Conservation (phyloP, 2,329 filamentous ascomycete species). For the Paramyrothecium sp. region DNA sequence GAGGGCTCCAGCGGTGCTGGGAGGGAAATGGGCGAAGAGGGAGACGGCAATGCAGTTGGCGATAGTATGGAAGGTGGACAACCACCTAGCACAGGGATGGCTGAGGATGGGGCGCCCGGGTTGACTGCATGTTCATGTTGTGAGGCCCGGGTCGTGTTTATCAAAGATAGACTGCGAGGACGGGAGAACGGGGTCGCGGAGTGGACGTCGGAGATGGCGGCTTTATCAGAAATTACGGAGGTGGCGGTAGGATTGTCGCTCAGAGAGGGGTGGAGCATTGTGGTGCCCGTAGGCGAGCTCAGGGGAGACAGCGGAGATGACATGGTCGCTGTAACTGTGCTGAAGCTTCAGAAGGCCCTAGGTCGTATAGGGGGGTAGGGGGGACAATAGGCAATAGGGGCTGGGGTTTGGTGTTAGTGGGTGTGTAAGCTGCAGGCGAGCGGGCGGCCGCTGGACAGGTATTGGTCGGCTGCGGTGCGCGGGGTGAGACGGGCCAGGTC, state of each 20-base stretch:
- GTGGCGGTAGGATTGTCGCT: neutral
- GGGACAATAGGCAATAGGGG: neutral
- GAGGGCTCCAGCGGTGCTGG: neutral
- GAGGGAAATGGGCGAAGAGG: slow-evolving; percentile 1
- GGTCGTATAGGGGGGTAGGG: neutral
- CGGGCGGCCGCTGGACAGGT: neutral
- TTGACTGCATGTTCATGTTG: slow-evolving; percentile 13
- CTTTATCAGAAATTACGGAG: neutral
- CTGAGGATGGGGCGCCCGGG: slow-evolving; percentile 13
- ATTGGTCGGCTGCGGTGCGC: too few relatives aligned
- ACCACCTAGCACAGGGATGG: slow-evolving; percentile 23
- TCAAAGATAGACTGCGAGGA: slow-evolving; percentile 8
- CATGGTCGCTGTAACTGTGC: neutral
- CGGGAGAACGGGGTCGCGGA: slow-evolving; percentile 6
- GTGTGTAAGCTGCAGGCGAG: neutral
- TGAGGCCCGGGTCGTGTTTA: slow-evolving; percentile 14
- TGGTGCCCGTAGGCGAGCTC: neutral
- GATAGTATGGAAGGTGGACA: slow-evolving; percentile 14
- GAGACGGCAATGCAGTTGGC: neutral
- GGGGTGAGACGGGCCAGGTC: too few relatives aligned
- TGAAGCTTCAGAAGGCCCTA: neutral
- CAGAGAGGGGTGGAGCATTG: neutral
- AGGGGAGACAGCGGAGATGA: neutral
- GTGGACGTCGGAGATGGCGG: slow-evolving; percentile 4
- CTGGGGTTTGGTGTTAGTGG: neutral